Evolutionary conservation across 352 stramenopile species (phyloP), one percentile per base, ranked within the genome.

Genomic region (Aphanomyces cochlioides): DNA sequence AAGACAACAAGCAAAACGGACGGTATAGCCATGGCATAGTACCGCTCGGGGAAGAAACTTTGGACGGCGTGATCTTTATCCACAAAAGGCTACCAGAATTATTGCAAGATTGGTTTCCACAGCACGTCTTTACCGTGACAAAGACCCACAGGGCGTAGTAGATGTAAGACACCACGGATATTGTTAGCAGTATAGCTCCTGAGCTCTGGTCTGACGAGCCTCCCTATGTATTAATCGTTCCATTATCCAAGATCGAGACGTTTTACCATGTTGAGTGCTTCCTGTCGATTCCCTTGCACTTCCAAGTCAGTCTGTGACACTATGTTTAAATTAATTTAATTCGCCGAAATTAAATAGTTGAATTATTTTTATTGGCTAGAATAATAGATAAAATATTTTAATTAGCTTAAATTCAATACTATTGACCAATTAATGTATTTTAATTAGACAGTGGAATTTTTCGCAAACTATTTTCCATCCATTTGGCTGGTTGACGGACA

Each of bases 131-230:
- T 77, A 97, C 90, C 84, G 90, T 90, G 50, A 97, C 78, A 72
- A 97, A 80, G 56, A 97, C 90, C 90, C 90, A 97, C 19, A 88
- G 73, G 28, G 85, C 96, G 81, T 97, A 97, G 77, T 97, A 97
- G n/a, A 93, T 78, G 72, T 94, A 97, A 47, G 93, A 84, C 28
- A 87, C 69, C 65, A 96, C 76, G 74, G 84, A 94, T 47, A 94
- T 77, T 28, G 84, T 73, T 67, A 97, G 79, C 56, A 97, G 74
- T 48, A 88, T 79, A 47, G 83, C 68, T 6, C 90, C 90, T n/a
- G 90, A 82, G 34, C 75, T 72, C 70, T 96, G 92, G 57, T 97
- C 90, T 17, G 81, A 87, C 21, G 75, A 84, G 60, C 81, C 82
- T 82, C 90, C 67, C 43, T 67, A 57, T 28, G 28, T 28, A 28